phyloP scores from a whole-genome alignment of 2,329 filamentous ascomycete species.

The Paramyrothecium roridum region DNA sequence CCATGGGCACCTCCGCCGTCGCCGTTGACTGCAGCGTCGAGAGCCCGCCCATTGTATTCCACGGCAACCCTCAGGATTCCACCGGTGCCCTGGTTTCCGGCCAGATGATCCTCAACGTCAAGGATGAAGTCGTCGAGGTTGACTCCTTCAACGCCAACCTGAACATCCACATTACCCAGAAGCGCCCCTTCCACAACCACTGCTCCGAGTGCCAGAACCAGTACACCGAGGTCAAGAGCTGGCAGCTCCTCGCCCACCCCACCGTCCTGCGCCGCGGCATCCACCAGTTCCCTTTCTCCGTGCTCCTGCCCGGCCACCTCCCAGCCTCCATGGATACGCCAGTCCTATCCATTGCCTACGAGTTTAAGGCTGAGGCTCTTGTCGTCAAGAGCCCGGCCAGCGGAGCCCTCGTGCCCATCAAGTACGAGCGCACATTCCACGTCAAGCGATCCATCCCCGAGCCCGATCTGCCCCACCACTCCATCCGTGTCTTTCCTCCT shows the following conservation, averaged over 20 bases:
- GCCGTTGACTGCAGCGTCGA: conserved; percentile 64
- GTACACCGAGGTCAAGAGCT: conserved; percentile 71
- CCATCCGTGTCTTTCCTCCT: conserved; percentile 90
- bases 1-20: conserved; percentile 31
- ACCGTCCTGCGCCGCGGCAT: conserved; percentile 48
- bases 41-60: conserved; percentile 82
- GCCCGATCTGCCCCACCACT: conserved; percentile 79
- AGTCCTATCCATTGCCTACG: conserved; percentile 73
- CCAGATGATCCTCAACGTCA: conserved; percentile 71
- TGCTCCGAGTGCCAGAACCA: conserved; percentile 75
- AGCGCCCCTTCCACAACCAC: conserved; percentile 76
- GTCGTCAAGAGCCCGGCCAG: conserved; percentile 49
- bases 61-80: conserved; percentile 70
- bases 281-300: conserved; percentile 86
- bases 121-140: conserved; percentile 63
- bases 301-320: conserved; percentile 80
- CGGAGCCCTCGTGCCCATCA: conserved; percentile 46
- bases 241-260: conserved; percentile 68
- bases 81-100: conserved; percentile 84
- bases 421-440: conserved; percentile 64
- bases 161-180: conserved; percentile 67
- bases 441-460: conserved; percentile 75
- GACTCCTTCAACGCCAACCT: conserved; percentile 72
- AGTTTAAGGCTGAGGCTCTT: conserved; percentile 66
- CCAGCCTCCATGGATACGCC: conserved; percentile 77